phyloP scores from a whole-genome alignment of 805 yeast genomes.

The Ogataea paradorogensis region DNA sequence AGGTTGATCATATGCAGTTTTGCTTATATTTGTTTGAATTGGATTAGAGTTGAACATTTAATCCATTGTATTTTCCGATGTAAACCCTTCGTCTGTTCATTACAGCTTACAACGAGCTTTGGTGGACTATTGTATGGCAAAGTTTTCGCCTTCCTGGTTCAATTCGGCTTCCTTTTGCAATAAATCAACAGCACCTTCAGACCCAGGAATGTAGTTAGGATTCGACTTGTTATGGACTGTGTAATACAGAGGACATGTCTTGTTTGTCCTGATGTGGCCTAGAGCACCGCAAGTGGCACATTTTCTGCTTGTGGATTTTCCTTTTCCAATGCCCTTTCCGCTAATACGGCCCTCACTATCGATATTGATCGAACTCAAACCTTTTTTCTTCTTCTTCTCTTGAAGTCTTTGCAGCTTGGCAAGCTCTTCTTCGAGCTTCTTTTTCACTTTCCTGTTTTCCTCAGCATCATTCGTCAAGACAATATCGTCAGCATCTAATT shows the following conservation, averaged over 20 bases:
- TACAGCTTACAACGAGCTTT: neutral
- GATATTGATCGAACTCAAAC: constrained; percentile 33
- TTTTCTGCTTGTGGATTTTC: constrained; percentile 70
- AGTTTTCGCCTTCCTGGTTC: neutral
- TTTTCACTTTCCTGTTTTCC: constrained; percentile 71
- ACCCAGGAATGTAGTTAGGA: constrained; percentile 34
- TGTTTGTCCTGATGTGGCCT: constrained; percentile 92
- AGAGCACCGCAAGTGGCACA: constrained; percentile 95
- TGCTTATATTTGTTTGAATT: constrained; percentile 1
- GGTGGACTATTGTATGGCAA: neutral
- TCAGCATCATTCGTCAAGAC: constrained; percentile 81
- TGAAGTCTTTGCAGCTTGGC: constrained; percentile 78
- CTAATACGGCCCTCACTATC: constrained; percentile 41
- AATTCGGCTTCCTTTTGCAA: constrained; percentile 8
- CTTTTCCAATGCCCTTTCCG: constrained; percentile 72
- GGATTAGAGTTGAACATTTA: neutral
- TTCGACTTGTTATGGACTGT: constrained; percentile 36
- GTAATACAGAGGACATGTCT: constrained; percentile 84
- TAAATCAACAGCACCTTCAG: constrained; percentile 26
- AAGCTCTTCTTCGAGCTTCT: constrained; percentile 75
- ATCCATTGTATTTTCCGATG: neutral
- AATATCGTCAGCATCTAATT: constrained; percentile 68
- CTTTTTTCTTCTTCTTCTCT: constrained; percentile 42
- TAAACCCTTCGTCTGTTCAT: neutral
- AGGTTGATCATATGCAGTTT: constrained; percentile 5